Conservation (phyloP, 2,329 filamentous ascomycete genomes). For the Leptographium lundbergii region DNA sequence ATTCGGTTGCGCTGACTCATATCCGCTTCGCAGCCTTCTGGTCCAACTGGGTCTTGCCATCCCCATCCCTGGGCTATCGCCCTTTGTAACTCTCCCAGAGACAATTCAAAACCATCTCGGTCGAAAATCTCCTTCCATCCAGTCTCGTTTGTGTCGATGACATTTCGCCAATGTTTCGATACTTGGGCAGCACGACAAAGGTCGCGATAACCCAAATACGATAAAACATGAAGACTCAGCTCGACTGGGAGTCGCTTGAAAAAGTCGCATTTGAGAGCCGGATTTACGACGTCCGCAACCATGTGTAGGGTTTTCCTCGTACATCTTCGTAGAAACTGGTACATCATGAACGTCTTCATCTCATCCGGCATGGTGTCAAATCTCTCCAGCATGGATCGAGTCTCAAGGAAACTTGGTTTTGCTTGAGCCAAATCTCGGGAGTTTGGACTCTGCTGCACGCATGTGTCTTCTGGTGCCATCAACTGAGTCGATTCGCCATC, state of each 20-base stretch:
- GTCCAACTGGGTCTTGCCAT: constrained; percentile 78
- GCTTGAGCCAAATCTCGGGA: constrained; percentile 2
- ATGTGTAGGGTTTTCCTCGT: constrained; percentile 79
- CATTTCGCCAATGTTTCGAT: constrained; percentile 83
- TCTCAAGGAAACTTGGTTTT: constrained; percentile 52
- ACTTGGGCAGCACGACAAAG: constrained; percentile 86
- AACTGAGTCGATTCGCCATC: constrained; percentile 17
- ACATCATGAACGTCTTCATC: constrained; percentile 94
- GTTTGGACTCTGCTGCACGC: constrained; percentile 10
- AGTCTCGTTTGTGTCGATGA: constrained; percentile 85
- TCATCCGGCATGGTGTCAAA: constrained; percentile 87
- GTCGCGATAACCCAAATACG: constrained; percentile 73
- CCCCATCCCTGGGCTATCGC: constrained; percentile 92
- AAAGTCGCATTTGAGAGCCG: constrained; percentile 89
- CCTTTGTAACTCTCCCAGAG: constrained; percentile 69
- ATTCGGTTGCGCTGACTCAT: constrained; percentile 48
- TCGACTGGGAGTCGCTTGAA: constrained; percentile 73
- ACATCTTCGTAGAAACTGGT: constrained; percentile 81
- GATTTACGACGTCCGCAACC: constrained; percentile 83
- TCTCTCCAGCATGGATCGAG: constrained; percentile 73
- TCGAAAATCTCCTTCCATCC: constrained; percentile 93
- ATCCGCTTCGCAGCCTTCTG: constrained; percentile 68
- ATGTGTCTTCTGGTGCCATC: constrained; percentile 4
- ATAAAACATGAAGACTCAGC: constrained; percentile 74
- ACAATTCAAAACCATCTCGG: constrained; percentile 65